These are phyloP conservation scores for Chlorociboria aeruginascens DNA, from an alignment of 495 filamentous ascomycete genomes.

Conservation along the genomic window DNA sequence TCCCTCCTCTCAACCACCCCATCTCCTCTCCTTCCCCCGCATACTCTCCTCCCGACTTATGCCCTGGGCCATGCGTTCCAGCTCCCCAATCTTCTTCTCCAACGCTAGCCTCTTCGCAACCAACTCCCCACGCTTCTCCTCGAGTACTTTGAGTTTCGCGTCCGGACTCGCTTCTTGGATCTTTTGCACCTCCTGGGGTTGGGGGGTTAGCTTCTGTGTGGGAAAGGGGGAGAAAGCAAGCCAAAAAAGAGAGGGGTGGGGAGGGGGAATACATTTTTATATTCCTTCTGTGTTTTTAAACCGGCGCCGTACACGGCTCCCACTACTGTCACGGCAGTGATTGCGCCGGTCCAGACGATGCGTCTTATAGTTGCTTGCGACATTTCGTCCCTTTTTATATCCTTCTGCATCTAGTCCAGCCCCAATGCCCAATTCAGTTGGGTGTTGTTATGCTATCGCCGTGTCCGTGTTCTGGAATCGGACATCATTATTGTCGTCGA, in stretches of 20 bases:
- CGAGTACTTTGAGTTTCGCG: constrained; percentile 40
- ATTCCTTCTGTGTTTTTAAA: constrained; percentile 35
- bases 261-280: constrained; percentile 5
- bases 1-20: no score
- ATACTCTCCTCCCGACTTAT: constrained; percentile 16
- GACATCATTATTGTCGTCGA: neutral
- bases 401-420: neutral
- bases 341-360: constrained; percentile 34
- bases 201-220: no score
- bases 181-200: constrained; percentile 26
- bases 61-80: constrained; percentile 28
- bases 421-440: neutral
- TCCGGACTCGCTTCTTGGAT: constrained; percentile 37
- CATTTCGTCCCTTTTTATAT: neutral
- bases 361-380: constrained; percentile 16
- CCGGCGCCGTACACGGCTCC: constrained; percentile 44
- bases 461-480: neutral
- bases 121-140: constrained; percentile 33
- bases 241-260: neutral
- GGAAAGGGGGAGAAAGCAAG: no score
- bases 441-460: neutral
- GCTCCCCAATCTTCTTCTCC: constrained; percentile 43
- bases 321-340: constrained; percentile 36
- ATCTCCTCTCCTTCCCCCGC: constrained; percentile 12
- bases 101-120: constrained; percentile 37